Conservation (phyloP, 2,329 filamentous ascomycete species). For the Colletotrichum coccodes region DNA sequence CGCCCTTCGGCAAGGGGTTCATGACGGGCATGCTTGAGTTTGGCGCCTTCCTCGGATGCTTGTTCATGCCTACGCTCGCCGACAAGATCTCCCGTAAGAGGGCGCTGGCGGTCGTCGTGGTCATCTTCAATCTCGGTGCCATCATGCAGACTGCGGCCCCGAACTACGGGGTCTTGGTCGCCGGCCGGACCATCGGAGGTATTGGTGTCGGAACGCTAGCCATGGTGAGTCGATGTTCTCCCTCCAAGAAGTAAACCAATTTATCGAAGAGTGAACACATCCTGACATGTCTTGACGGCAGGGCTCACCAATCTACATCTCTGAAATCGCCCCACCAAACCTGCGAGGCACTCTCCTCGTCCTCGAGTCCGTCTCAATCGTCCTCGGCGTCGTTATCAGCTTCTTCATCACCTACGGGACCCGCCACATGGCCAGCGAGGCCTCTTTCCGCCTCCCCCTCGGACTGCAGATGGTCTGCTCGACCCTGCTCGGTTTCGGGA, state of each 20-base stretch:
- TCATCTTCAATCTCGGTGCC: slow-evolving; percentile 54
- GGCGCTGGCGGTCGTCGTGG: slow-evolving; percentile 48
- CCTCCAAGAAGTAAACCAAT: neutral
- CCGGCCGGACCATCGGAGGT: slow-evolving; percentile 42
- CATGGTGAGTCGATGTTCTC: slow-evolving; percentile 30
- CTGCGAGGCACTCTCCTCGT: slow-evolving; percentile 54
- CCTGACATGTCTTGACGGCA: neutral
- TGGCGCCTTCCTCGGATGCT: slow-evolving; percentile 49
- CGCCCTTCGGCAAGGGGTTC: slow-evolving; percentile 35
- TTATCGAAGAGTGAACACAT: neutral
- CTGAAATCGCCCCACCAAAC: slow-evolving; percentile 48
- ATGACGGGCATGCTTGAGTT: slow-evolving; percentile 56
- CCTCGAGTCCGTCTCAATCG: slow-evolving; percentile 61
- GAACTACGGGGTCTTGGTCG: slow-evolving; percentile 40
- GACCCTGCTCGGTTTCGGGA: slow-evolving; percentile 49
- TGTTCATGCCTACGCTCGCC: slow-evolving; percentile 48
- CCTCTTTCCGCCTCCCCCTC: slow-evolving; percentile 57
- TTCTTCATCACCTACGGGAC: slow-evolving; percentile 67
- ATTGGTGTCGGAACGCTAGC: slow-evolving; percentile 44
- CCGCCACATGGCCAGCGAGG: slow-evolving; percentile 50
- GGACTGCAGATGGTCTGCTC: slow-evolving; percentile 56
- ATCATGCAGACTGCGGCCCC: slow-evolving; percentile 46
- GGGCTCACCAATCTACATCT: slow-evolving; percentile 44
- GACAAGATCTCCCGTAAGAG: slow-evolving; percentile 55
- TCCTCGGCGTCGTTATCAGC: slow-evolving; percentile 61